These are phyloP conservation scores for Fusarium nisikadoi DNA, from an alignment of 2,329 filamentous ascomycete genomes.

Conservation along the genomic window DNA sequence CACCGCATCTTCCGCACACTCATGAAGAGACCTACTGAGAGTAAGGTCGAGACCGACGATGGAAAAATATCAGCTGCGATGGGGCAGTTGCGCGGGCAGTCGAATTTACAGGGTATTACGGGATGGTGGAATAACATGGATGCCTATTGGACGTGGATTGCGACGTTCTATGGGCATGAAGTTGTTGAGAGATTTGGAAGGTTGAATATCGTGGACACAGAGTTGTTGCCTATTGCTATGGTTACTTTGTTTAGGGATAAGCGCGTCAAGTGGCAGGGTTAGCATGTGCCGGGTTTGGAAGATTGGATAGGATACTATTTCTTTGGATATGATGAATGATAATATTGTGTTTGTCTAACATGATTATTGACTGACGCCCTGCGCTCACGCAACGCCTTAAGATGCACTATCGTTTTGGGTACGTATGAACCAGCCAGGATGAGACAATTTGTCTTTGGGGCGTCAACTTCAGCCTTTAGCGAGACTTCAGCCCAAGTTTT, in stretches of 20 bases:
- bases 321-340: neutral
- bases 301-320: too few relatives aligned
- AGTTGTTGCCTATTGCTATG: constrained; percentile 60
- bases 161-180: constrained; percentile 57
- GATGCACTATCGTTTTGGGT: neutral
- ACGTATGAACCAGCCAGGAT: neutral
- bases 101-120: constrained; percentile 38
- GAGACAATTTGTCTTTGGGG: neutral
- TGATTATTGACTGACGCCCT: neutral
- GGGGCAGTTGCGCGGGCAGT: constrained; percentile 24
- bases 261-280: constrained; percentile 55
- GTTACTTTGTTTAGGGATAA: constrained; percentile 57
- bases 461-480: accelerated
- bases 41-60: constrained; percentile 42
- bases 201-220: constrained; percentile 56
- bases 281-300: accelerated
- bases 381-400: neutral
- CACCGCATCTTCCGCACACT: constrained; percentile 50
- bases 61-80: constrained; percentile 41
- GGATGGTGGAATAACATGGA: constrained; percentile 48
- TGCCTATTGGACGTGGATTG: constrained; percentile 61
- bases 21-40: constrained; percentile 47
- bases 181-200: constrained; percentile 58
- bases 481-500: constrained; percentile 49
- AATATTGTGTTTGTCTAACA: too few relatives aligned